phyloP scores from a whole-genome alignment of 2,329 filamentous ascomycete genomes.

The Leptosphaerulina australis region DNA sequence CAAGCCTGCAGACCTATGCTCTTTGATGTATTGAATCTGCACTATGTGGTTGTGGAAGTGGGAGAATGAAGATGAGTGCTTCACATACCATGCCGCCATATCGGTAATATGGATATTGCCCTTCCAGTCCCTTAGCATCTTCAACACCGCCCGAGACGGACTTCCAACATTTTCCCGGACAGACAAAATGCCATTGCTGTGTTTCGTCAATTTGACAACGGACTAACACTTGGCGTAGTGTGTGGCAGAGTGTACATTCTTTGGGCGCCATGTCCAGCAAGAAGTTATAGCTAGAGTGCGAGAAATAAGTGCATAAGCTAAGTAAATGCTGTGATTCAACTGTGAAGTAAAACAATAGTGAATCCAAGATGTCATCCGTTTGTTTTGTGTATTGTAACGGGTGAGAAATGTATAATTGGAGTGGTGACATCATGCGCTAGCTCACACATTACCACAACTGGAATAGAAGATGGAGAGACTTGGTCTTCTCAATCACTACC shows the following conservation, averaged over 20 bases:
- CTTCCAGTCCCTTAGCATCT: constrained; percentile 42
- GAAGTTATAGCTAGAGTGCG: no score
- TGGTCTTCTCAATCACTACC: no score
- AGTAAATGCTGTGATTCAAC: no score
- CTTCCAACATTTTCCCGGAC: constrained; percentile 53
- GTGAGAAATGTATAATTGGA: neutral
- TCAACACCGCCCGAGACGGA: constrained; percentile 52
- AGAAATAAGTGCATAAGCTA: no score
- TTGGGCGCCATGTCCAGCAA: constrained; percentile 41
- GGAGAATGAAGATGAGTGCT: constrained; percentile 14
- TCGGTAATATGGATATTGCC: constrained; percentile 26
- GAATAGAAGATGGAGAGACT: neutral
- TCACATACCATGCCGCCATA: constrained; percentile 45
- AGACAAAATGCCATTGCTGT: constrained; percentile 53
- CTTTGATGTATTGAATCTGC: no score
- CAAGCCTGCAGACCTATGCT: no score
- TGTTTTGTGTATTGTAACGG: no score
- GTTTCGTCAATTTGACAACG: constrained; percentile 53
- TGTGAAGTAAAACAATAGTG: no score
- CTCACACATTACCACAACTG: neutral
- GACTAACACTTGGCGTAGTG: constrained; percentile 48
- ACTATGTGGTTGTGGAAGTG: no score
- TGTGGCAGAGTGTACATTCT: constrained; percentile 51
- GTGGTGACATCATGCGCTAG: constrained; percentile 21
- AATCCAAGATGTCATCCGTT: no score